Evolutionary conservation across 768 basidiomycete genomes (phyloP).

Genomic region (Piloderma croceum): DNA sequence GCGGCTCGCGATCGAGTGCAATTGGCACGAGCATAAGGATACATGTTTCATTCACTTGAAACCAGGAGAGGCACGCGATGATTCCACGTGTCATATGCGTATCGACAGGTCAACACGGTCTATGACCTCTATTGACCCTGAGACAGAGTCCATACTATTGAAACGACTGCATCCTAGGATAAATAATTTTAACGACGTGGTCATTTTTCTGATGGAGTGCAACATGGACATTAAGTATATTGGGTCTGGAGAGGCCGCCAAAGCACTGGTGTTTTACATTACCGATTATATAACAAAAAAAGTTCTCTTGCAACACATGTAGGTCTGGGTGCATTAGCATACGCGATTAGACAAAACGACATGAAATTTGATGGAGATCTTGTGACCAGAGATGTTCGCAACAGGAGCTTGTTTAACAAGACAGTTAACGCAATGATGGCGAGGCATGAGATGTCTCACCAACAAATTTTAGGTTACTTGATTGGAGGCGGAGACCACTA

Average conservation of each 20-base stretch:
- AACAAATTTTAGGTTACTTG: conserved; percentile 14
- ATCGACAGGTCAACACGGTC: conserved; percentile 1
- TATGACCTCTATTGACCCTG: conserved; percentile 5
- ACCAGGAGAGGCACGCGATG: neutral
- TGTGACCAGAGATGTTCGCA: neutral
- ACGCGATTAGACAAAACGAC: neutral
- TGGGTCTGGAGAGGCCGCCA: conserved; percentile 28
- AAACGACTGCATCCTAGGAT: conserved; percentile 6
- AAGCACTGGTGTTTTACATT: conserved; percentile 29
- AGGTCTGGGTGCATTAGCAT: conserved; percentile 6
- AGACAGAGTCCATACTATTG: conserved; percentile 7
- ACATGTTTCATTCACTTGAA: conserved; percentile 13
- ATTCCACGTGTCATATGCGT: neutral
- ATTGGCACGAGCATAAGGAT: conserved; percentile 7
- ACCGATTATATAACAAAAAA: conserved; percentile 38
- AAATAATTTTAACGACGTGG: conserved; percentile 10
- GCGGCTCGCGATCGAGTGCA: conserved; percentile 5
- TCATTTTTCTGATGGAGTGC: conserved; percentile 13
- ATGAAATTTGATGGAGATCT: neutral
- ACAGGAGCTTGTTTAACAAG: neutral
- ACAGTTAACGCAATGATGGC: conserved; percentile 10
- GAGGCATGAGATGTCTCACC: conserved; percentile 12
- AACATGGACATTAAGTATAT: conserved; percentile 28
- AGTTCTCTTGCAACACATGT: conserved; percentile 14
- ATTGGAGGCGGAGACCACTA: conserved; percentile 14